Base-by-base conservation (phyloP, 179 eudicot genomes). In the Corrigiola litoralis region DNA sequence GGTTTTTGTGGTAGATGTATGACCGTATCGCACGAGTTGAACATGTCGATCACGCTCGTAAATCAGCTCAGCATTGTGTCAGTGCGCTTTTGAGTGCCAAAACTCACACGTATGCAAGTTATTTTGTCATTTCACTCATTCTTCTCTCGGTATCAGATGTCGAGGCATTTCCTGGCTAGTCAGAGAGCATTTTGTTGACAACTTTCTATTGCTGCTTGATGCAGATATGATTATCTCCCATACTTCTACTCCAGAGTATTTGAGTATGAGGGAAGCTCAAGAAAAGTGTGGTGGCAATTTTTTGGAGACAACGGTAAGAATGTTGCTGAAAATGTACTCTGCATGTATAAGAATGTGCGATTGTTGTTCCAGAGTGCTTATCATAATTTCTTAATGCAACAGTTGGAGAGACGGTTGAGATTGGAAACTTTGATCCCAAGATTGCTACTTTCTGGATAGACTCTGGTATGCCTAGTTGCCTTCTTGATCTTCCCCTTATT, bases 251-350 rank as follows among this genome's bases (percentile, higher is more conserved):
- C 99, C 1, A 85, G 97, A 73, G 90, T 95, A 66, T 95, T 95
- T 61, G 99, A 95, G 70, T 86, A 85, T 69, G 97, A 95, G 86
- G 99, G 99, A 36, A 95, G 99, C 81, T 84, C 75, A 57, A 88
- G 99, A 78, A 95, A 88, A 85, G 82, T 95, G 51, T 95, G 89
- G 90, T 95, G 99, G 99, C 99, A 95, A 49, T 95, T 95, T 72
- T 88, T 76, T 65, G 99, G 99, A 55, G 99, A 95, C 85, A 91
- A 84, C 69, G 99, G 99, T 94, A 73, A 67, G 65, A 62, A 23
- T 50, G 49, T 18, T 48, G 29, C 25, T 51, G 4, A 11, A 13
- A 68, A 7, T 50, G 4, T 20, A 36, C 12, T 42, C 31, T 68
- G 41, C 66, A 25, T 63, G 54, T 25, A 9, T 10, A 12, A 61